Evolutionary conservation across 75 land plant species (phyloP).

Genomic region (Picea sitchensis): DNA sequence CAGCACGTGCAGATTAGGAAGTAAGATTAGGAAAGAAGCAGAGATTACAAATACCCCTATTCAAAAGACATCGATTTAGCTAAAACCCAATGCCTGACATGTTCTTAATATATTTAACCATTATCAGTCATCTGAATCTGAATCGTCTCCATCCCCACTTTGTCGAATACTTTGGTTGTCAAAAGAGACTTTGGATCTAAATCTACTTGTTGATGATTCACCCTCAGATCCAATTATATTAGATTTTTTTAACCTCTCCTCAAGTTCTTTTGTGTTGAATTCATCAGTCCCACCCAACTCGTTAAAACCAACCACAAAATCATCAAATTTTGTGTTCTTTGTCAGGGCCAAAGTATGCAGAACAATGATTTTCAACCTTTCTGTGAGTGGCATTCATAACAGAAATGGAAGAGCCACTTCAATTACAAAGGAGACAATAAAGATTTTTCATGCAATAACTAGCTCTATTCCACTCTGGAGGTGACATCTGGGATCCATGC

Average conservation of each 20-base stretch:
- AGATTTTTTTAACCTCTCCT: conserved; percentile 84
- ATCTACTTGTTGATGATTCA: conserved; percentile 50
- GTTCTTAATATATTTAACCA: neutral
- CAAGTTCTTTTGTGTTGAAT: conserved; percentile 91
- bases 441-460: too few relatives aligned
- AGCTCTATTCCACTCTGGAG: too few relatives aligned
- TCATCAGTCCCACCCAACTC: conserved; percentile 97
- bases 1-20: neutral
- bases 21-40: neutral
- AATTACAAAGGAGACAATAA: too few relatives aligned
- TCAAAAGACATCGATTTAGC: neutral
- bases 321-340: conserved; percentile 94
- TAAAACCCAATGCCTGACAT: neutral
- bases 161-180: conserved; percentile 75
- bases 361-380: conserved; percentile 80
- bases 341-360: conserved; percentile 94
- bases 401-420: too few relatives aligned
- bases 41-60: neutral
- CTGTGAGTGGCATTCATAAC: conserved; percentile 17
- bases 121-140: conserved; percentile 70
- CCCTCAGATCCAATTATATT: conserved; percentile 74
- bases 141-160: conserved; percentile 36
- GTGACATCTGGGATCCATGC: too few relatives aligned
- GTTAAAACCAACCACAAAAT: conserved; percentile 98
- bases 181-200: conserved; percentile 23